Conservation (phyloP, 2,329 filamentous ascomycete genomes). For the Teratosphaeria nubilosa region DNA sequence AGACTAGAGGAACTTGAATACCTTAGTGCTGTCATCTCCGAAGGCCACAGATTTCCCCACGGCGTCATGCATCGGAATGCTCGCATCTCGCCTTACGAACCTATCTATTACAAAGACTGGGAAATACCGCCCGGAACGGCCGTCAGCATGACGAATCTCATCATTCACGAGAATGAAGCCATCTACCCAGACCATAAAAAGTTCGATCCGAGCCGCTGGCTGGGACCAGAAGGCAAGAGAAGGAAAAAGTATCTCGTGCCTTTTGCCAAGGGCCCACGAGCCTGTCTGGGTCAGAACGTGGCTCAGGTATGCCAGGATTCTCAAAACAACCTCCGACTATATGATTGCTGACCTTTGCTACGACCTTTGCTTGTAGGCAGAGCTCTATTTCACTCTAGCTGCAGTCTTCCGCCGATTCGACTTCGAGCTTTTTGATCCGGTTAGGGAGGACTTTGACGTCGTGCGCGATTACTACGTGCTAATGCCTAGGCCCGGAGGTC, state of each 20-base stretch:
- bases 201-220: slow-evolving; percentile 26
- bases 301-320: background rate
- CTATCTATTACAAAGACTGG: slow-evolving; percentile 8
- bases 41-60: slow-evolving; percentile 14
- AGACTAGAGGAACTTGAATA: slow-evolving; percentile 12
- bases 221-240: slow-evolving; percentile 13
- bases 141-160: slow-evolving; percentile 21
- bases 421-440: background rate
- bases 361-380: background rate
- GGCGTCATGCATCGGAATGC: slow-evolving; percentile 12
- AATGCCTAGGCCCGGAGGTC: background rate
- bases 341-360: background rate
- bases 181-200: slow-evolving; percentile 22
- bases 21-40: slow-evolving; percentile 12
- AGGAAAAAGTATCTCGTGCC: background rate
- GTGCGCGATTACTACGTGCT: background rate
- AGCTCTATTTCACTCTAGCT: background rate
- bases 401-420: background rate
- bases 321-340: background rate
- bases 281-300: background rate
- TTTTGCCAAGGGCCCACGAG: background rate
- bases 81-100: slow-evolving; percentile 14
- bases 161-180: slow-evolving; percentile 24
- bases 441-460: background rate
- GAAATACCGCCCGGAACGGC: slow-evolving; percentile 17